A percentile compares a stretch with the other conserved stretches of the same genome.
Conservation (phyloP, 179 eudicot genomes). For the Beta lomatogona region DNA sequence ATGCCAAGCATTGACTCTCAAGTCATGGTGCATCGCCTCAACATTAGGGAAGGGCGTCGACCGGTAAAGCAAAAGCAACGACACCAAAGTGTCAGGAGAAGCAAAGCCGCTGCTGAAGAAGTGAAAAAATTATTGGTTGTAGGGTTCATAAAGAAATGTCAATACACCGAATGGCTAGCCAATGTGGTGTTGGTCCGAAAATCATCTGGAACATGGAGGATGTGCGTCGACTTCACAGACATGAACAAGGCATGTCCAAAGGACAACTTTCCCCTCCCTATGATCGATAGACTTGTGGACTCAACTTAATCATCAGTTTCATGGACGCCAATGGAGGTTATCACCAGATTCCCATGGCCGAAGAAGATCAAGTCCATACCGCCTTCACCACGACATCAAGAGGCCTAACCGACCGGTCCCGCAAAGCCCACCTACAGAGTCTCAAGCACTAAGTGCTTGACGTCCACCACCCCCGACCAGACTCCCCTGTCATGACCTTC, state of each 20-base stretch:
- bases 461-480: too few species aligned
- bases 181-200: not conserved
- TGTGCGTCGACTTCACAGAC: not conserved
- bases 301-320: too few species aligned
- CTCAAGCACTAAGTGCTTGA: too few species aligned
- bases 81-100: not conserved
- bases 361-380: too few species aligned
- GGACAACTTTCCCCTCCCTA: not conserved
- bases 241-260: not conserved
- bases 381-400: too few species aligned
- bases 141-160: not conserved
- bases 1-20: not conserved
- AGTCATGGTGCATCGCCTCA: not conserved
- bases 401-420: too few species aligned
- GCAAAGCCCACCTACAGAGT: too few species aligned
- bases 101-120: not conserved
- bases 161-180: not conserved
- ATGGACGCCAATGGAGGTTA: too few species aligned
- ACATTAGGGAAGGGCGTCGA: not conserved
- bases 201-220: not conserved
- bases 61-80: not conserved
- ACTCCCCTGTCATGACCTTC: too few species aligned
- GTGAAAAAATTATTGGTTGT: not conserved
- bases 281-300: too few species aligned
- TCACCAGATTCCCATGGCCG: too few species aligned